Conservation (phyloP, 805 yeast genomes). For the Metschnikowia matae region DNA sequence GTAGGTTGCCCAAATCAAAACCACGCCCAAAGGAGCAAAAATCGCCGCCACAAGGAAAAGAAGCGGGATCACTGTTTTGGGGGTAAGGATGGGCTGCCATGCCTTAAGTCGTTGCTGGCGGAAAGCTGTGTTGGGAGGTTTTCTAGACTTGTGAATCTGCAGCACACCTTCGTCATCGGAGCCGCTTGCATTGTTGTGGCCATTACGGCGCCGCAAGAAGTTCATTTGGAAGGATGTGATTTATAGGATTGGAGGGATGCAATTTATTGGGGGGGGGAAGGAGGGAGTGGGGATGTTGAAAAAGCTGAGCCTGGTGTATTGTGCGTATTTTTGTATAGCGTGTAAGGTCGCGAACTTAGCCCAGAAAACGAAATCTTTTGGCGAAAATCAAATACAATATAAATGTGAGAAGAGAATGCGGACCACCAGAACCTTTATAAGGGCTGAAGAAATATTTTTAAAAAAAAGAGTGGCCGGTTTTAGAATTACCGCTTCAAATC, state of each 20-base stretch:
- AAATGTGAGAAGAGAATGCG: neutral
- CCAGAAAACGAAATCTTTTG: neutral
- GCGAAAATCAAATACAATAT: neutral
- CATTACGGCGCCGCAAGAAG: constrained; percentile 31
- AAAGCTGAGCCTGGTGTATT: neutral
- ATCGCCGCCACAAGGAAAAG: constrained; percentile 68
- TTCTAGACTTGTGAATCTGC: constrained; percentile 29
- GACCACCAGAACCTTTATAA: neutral
- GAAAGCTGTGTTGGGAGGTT: constrained; percentile 65
- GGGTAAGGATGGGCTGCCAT: constrained; percentile 87
- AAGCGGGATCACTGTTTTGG: constrained; percentile 84
- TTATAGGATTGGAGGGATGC: neutral
- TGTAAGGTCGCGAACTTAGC: neutral
- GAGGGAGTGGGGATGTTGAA: neutral
- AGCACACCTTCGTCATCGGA: constrained; percentile 14
- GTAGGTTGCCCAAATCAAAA: constrained; percentile 71
- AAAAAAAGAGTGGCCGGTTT: neutral
- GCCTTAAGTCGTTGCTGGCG: constrained; percentile 70
- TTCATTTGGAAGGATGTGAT: constrained; percentile 12
- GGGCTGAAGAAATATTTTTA: neutral
- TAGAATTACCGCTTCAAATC: too few relatives aligned
- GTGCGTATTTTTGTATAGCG: neutral
- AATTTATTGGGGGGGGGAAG: neutral
- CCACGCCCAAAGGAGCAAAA: constrained; percentile 90
- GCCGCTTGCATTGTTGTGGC: constrained; percentile 18